These are phyloP conservation scores for Chlorociboria aeruginascens DNA, from an alignment of 495 filamentous ascomycete genomes.

Conservation along the genomic window DNA sequence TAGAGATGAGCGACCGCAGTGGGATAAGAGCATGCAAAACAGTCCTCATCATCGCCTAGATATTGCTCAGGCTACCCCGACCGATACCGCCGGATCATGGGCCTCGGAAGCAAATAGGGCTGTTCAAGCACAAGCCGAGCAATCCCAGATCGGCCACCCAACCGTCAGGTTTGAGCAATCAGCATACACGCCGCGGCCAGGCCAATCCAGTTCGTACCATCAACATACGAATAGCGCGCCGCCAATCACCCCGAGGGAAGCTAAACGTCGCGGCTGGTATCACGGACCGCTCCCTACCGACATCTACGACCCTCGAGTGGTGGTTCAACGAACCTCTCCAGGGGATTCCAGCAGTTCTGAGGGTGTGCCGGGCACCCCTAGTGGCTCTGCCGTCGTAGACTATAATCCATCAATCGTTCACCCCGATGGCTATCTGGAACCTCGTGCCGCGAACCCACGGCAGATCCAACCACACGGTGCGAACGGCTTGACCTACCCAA, in stretches of 20 bases:
- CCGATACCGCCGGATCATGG: constrained; percentile 41
- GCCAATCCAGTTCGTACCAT: constrained; percentile 23
- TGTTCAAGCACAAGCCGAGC: constrained; percentile 35
- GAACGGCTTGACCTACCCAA: neutral
- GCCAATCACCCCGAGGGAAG: constrained; percentile 36
- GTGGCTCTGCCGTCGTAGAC: constrained; percentile 4
- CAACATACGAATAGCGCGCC: constrained; percentile 42
- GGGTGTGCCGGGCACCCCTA: constrained; percentile 27
- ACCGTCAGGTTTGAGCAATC: constrained; percentile 36
- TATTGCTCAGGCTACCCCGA: constrained; percentile 37
- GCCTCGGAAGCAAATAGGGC: constrained; percentile 36
- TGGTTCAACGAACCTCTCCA: constrained; percentile 46
- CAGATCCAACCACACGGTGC: neutral
- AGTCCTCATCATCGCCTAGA: constrained; percentile 62
- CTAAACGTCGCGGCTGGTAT: constrained; percentile 60
- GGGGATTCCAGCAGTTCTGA: constrained; percentile 66
- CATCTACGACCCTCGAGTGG: constrained; percentile 2
- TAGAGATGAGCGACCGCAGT: constrained; percentile 49
- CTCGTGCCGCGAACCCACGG: constrained; percentile 1
- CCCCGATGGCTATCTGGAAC: constrained; percentile 16
- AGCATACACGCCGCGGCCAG: constrained; percentile 15
- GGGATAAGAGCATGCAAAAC: constrained; percentile 66
- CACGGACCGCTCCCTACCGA: constrained; percentile 38
- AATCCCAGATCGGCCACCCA: constrained; percentile 24
- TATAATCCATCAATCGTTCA: constrained; percentile 16